Evolutionary conservation across 306 rosid genomes (phyloP).

Genomic region (Macrotyloma uniflorum): DNA sequence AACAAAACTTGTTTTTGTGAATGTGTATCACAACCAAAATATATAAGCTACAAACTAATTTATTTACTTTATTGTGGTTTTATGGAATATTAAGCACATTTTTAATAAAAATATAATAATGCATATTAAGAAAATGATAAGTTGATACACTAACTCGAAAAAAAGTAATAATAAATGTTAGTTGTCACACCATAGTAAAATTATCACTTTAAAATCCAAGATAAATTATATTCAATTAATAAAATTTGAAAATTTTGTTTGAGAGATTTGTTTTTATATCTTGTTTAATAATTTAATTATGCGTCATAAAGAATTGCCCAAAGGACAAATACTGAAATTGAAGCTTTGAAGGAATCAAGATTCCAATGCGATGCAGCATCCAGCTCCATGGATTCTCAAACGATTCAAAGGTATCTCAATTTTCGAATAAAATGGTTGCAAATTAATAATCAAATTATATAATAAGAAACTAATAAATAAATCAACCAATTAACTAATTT

Average conservation of each 20-base stretch:
- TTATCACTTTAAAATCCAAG: background rate
- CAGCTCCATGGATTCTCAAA: background rate
- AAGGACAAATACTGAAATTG: background rate
- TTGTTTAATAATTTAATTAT: background rate
- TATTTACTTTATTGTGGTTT: too few relatives aligned
- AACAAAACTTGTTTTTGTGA: too few relatives aligned
- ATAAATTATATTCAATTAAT: background rate
- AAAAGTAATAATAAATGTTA: too few relatives aligned
- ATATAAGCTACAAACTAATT: too few relatives aligned
- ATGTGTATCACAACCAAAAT: background rate
- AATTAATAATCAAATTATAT: background rate
- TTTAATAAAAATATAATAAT: too few relatives aligned
- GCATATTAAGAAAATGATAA: too few relatives aligned
- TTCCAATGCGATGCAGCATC: background rate
- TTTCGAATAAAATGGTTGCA: background rate
- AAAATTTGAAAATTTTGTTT: background rate
- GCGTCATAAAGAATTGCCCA: background rate
- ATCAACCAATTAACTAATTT: too few relatives aligned
- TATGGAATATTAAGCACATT: too few relatives aligned
- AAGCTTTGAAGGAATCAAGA: background rate
- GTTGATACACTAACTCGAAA: too few relatives aligned
- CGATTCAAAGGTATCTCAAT: background rate
- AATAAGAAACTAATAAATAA: too few relatives aligned
- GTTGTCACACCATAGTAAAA: too few relatives aligned
- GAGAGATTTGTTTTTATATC: background rate